A percentile compares a stretch with the other conserved stretches of the same genome.
These are phyloP conservation scores for Zygoascus flipseniorum DNA, from an alignment of 805 yeast genomes.

Conservation along the genomic window DNA sequence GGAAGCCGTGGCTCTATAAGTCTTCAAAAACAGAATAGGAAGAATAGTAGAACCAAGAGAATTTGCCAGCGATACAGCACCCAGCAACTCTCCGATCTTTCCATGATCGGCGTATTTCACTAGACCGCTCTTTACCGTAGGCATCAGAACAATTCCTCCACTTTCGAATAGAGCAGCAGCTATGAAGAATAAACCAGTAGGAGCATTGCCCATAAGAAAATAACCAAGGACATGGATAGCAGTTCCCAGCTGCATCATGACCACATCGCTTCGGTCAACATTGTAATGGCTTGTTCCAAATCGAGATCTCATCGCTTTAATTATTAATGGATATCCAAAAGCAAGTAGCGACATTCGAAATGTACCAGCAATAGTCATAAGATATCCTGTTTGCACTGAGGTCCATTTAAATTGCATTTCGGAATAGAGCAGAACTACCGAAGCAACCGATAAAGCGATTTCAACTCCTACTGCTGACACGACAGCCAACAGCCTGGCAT, in stretches of 20 bases:
- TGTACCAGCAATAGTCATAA: conserved; percentile 21
- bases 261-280: conserved; percentile 16
- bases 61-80: conserved; percentile 18
- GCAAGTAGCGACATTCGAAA: conserved; percentile 21
- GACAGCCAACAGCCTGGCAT: conserved; percentile 15
- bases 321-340: conserved; percentile 17
- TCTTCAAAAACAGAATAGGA: conserved; percentile 12
- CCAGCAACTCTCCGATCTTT: conserved; percentile 21
- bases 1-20: conserved; percentile 15
- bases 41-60: conserved; percentile 14
- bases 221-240: conserved; percentile 11
- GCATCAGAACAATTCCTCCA: conserved; percentile 16
- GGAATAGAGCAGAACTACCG: conserved; percentile 21
- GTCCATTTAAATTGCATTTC: conserved; percentile 26
- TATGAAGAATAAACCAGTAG: conserved; percentile 10
- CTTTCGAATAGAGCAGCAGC: conserved; percentile 12
- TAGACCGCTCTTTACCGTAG: conserved; percentile 17
- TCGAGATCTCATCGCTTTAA: conserved; percentile 8
- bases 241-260: conserved; percentile 15
- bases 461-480: conserved; percentile 11
- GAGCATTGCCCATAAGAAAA: conserved; percentile 16
- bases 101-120: conserved; percentile 19
- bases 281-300: conserved; percentile 3
- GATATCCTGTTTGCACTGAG: conserved; percentile 25
- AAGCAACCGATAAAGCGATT: conserved; percentile 10